A percentile compares a stretch with the other conserved stretches of the same genome.
Evolutionary conservation across 805 yeast genomes (phyloP).

Genomic region (Wilhelminamyces savonicus): DNA sequence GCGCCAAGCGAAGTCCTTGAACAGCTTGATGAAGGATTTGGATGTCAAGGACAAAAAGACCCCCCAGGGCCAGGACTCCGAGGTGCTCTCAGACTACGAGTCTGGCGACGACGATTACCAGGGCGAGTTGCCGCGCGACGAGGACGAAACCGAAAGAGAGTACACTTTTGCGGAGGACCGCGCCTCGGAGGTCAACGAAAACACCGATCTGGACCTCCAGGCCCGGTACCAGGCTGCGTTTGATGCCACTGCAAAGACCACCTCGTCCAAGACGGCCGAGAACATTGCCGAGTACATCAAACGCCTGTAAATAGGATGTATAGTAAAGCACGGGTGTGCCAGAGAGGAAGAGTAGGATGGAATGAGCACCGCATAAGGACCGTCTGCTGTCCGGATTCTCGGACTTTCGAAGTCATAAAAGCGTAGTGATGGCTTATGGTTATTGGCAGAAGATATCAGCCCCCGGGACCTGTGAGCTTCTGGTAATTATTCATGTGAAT

Average conservation of each 20-base stretch:
- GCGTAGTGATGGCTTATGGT: too few relatives aligned
- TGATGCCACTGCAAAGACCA: conserved; percentile 53
- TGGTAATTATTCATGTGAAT: too few relatives aligned
- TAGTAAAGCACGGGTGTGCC: too few relatives aligned
- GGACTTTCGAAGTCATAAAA: too few relatives aligned
- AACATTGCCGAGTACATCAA: conserved; percentile 62
- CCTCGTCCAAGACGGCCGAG: conserved; percentile 65
- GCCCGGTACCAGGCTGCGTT: conserved; percentile 69
- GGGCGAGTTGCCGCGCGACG: conserved; percentile 44
- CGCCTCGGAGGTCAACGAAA: conserved; percentile 48
- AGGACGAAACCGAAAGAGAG: conserved; percentile 48
- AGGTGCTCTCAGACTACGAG: conserved; percentile 46
- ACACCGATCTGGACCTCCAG: conserved; percentile 49
- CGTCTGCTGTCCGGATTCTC: too few relatives aligned
- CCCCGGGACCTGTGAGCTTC: too few relatives aligned
- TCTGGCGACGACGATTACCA: conserved; percentile 44
- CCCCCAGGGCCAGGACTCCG: conserved; percentile 28
- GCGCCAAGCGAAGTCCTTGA: conserved; percentile 65
- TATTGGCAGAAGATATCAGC: too few relatives aligned
- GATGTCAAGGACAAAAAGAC: conserved; percentile 46
- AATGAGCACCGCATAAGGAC: too few relatives aligned
- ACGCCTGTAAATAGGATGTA: conserved; percentile 1
- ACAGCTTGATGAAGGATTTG: conserved; percentile 77
- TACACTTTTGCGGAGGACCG: conserved; percentile 69
- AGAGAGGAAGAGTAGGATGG: too few relatives aligned